A percentile compares a stretch with the other conserved stretches of the same genome.
Evolutionary conservation across 441 rosid species (phyloP).

Genomic region (Sinapis alba): DNA sequence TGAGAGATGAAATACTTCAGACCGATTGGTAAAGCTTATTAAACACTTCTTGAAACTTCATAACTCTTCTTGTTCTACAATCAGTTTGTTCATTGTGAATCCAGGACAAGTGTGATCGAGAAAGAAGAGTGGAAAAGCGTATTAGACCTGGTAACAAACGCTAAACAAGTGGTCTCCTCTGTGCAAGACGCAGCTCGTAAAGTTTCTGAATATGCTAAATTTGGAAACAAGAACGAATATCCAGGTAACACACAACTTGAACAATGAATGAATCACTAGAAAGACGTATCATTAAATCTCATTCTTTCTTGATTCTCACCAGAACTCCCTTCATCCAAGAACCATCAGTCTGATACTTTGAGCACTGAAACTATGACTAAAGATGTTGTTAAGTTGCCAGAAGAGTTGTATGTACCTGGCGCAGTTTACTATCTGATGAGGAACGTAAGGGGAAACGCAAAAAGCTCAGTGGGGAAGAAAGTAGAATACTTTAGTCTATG

Average conservation of each 20-base stretch:
- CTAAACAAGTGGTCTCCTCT: conserved; percentile 85
- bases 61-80: not conserved
- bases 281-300: not conserved
- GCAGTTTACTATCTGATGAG: conserved; percentile 75
- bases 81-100: conserved; percentile 15
- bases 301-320: conserved; percentile 12
- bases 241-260: conserved; percentile 47
- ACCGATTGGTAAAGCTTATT: conserved; percentile 80
- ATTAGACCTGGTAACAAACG: conserved; percentile 75
- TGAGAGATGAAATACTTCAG: conserved; percentile 81
- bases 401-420: conserved; percentile 84
- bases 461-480: conserved; percentile 31
- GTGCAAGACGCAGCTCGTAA: conserved; percentile 89
- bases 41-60: conserved; percentile 9
- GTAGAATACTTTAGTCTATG: conserved; percentile 66
- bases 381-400: conserved; percentile 39
- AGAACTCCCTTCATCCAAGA: conserved; percentile 42
- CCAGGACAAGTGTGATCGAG: conserved; percentile 85
- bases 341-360: conserved; percentile 14
- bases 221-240: conserved; percentile 50
- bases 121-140: conserved; percentile 88
- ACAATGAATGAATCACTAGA: not conserved
- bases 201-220: conserved; percentile 82
- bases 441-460: conserved; percentile 37
- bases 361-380: conserved; percentile 36